A percentile compares a stretch with the other conserved stretches of the same genome.
Evolutionary conservation across 148 eudicot genomes (phyloP).

Genomic region (Nepenthes gracilis): DNA sequence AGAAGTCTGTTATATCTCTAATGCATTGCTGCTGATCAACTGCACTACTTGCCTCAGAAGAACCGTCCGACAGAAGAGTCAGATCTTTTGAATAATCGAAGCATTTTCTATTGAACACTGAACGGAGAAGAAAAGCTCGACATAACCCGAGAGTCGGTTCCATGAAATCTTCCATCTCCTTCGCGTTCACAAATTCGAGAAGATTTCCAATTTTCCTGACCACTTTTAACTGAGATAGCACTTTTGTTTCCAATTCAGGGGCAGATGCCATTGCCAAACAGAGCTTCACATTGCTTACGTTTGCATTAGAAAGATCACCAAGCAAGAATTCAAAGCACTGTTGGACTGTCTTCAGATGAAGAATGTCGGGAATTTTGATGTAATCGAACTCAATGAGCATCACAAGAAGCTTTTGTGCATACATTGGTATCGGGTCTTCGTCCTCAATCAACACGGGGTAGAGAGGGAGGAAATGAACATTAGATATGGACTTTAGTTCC

Average conservation of each 20-base stretch:
- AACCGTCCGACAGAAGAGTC: conserved; percentile 35
- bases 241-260: conserved; percentile 66
- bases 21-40: conserved; percentile 51
- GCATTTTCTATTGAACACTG: conserved; percentile 27
- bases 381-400: conserved; percentile 72
- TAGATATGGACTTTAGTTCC: conserved; percentile 62
- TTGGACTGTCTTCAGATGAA: conserved; percentile 57
- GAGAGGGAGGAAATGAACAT: conserved; percentile 63
- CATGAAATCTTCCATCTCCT: conserved; percentile 79
- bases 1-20: conserved; percentile 67
- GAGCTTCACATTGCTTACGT: conserved; percentile 75
- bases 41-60: conserved; percentile 18
- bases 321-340: conserved; percentile 85
- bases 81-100: conserved; percentile 40
- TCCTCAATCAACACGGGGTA: conserved; percentile 80
- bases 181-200: conserved; percentile 62
- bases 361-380: conserved; percentile 72
- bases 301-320: conserved; percentile 74
- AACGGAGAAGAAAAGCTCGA: conserved; percentile 70
- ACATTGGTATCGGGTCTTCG: conserved; percentile 92
- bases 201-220: conserved; percentile 80
- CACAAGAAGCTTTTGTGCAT: conserved; percentile 90
- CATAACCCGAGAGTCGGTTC: conserved; percentile 81
- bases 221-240: conserved; percentile 69
- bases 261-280: conserved; percentile 87